These are phyloP conservation scores for Phytophthora sp. DNA, from an alignment of 352 stramenopile genomes.

Conservation along the genomic window DNA sequence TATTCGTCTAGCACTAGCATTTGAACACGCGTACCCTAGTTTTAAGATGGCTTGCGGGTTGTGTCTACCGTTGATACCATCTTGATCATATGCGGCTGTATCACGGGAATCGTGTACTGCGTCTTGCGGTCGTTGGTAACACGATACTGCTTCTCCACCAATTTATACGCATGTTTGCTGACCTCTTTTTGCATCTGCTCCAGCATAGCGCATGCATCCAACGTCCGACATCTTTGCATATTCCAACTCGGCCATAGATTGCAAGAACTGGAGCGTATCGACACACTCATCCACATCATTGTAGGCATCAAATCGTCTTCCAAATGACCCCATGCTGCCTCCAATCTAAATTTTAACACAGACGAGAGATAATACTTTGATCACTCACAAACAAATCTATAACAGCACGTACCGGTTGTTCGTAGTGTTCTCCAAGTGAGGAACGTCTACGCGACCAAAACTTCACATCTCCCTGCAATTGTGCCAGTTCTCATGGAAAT, in stretches of 20 bases:
- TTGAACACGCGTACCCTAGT: slow-evolving; percentile 1
- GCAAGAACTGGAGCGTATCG: neutral
- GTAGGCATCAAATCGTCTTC: neutral
- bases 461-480: neutral
- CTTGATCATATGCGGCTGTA: neutral
- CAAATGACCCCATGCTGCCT: neutral
- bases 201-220: neutral
- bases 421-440: neutral
- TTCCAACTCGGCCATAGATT: neutral
- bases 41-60: slow-evolving; percentile 3
- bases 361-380: too few species aligned
- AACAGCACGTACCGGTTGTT: neutral
- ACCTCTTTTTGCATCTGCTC: neutral
- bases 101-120: neutral
- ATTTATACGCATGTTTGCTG: neutral
- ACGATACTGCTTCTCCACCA: neutral
- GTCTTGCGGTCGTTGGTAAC: slow-evolving; percentile 5
- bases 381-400: too few species aligned
- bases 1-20: too few species aligned
- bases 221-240: neutral
- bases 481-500: neutral
- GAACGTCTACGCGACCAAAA: neutral
- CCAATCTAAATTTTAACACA: neutral
- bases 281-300: neutral
- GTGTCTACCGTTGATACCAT: neutral